A percentile compares a stretch with the other conserved stretches of the same genome.
phyloP scores from a whole-genome alignment of 2,329 filamentous ascomycete species.

The Xylariaceae sp. region DNA sequence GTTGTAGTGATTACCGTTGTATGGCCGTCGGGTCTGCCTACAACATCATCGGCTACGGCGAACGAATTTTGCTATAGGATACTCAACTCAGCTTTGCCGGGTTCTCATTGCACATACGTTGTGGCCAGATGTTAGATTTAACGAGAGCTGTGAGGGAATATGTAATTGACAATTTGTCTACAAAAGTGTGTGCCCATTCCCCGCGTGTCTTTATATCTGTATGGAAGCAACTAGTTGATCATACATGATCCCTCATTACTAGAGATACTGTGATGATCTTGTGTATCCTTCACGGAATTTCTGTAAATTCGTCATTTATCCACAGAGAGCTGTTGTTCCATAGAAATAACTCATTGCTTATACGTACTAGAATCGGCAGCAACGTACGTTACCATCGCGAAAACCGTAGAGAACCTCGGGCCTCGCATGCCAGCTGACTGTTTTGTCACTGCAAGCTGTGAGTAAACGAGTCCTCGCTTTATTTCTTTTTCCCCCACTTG shows the following conservation, averaged over 20 bases:
- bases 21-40: conserved; percentile 53
- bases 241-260: conserved; percentile 37
- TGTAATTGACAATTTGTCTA: no score
- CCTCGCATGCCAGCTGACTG: conserved; percentile 39
- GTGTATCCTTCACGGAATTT: not conserved
- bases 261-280: conserved; percentile 54
- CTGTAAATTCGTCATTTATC: not conserved
- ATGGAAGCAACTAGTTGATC: no score
- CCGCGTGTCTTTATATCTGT: no score
- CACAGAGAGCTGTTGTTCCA: not conserved
- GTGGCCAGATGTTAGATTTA: no score
- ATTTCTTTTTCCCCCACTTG: no score
- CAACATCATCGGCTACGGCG: conserved; percentile 60
- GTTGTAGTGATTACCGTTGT: no score
- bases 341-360: conserved; percentile 53
- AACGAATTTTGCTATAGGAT: conserved; percentile 51
- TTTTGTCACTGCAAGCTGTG: conserved; percentile 40
- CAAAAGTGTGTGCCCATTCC: no score
- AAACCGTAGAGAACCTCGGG: conserved; percentile 31
- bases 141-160: no score
- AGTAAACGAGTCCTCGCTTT: conserved; percentile 25
- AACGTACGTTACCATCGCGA: conserved; percentile 55
- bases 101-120: no score
- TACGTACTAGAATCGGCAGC: conserved; percentile 57
- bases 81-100: conserved; percentile 55